phyloP scores from a whole-genome alignment of 2,329 filamentous ascomycete genomes.

The Aspergillus sp. region DNA sequence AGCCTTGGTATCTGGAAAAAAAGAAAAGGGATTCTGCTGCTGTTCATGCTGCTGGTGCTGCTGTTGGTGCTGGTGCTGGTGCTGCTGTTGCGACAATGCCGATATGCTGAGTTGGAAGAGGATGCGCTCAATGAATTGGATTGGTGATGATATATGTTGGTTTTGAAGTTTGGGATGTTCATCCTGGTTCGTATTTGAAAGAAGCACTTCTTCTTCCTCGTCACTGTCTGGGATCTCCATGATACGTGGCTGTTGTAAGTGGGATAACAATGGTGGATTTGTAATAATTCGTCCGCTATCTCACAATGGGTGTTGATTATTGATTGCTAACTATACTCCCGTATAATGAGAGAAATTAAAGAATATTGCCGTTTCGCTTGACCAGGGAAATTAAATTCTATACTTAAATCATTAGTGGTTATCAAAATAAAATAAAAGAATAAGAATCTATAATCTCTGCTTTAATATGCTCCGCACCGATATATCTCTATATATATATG shows the following conservation, averaged over 20 bases:
- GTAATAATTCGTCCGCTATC: not conserved
- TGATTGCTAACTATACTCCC: too few relatives aligned
- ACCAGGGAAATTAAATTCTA: too few relatives aligned
- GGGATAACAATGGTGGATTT: not conserved
- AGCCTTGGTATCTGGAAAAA: constrained; percentile 13
- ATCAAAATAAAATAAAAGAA: too few relatives aligned
- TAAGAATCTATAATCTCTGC: too few relatives aligned
- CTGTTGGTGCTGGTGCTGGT: not conserved
- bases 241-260: not conserved
- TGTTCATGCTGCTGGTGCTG: not conserved
- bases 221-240: not conserved
- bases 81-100: not conserved
- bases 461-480: too few relatives aligned
- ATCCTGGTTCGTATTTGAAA: not conserved
- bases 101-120: constrained; percentile 5
- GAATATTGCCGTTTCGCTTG: too few relatives aligned
- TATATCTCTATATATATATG: too few relatives aligned
- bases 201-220: not conserved
- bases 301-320: too few relatives aligned
- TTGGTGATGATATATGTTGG: not conserved
- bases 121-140: constrained; percentile 2
- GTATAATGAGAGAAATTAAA: too few relatives aligned
- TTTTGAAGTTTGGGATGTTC: not conserved
- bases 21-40: constrained; percentile 15
- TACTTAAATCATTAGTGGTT: too few relatives aligned